These are phyloP conservation scores for Bipolaris bicolor DNA, from an alignment of 2,329 filamentous ascomycete genomes.

Conservation along the genomic window DNA sequence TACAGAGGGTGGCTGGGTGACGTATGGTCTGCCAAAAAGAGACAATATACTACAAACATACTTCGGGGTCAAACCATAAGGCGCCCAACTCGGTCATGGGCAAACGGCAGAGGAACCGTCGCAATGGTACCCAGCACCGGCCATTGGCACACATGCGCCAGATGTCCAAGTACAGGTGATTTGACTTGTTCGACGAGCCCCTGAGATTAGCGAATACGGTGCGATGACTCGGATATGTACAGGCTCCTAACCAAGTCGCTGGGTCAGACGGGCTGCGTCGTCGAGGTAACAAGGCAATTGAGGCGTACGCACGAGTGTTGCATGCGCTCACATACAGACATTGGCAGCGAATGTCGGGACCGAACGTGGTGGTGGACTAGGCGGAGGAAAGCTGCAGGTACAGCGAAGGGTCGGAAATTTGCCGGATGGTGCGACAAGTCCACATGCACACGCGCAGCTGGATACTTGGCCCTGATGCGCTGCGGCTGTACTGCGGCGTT, in stretches of 20 bases:
- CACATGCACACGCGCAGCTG: constrained; percentile 4
- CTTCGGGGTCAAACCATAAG: no score
- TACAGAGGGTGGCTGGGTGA: background rate
- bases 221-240: constrained; percentile 3
- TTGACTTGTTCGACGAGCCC: background rate
- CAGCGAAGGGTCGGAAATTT: background rate
- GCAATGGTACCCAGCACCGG: no score
- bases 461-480: background rate
- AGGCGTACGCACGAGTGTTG: no score
- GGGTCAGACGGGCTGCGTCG: background rate
- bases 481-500: constrained; percentile 7
- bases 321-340: background rate
- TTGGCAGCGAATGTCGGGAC: background rate
- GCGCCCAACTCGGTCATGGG: no score
- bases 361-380: background rate
- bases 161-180: no score
- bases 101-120: no score
- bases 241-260: background rate
- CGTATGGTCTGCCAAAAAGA: background rate
- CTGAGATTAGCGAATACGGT: constrained; percentile 16
- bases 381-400: constrained; percentile 3
- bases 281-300: background rate
- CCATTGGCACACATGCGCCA: no score
- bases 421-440: constrained; percentile 14
- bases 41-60: no score